Evolutionary conservation across 2,329 filamentous ascomycete species (phyloP), one percentile per base, ranked within the genome.

Genomic region (Tolypocladium nubicola): DNA sequence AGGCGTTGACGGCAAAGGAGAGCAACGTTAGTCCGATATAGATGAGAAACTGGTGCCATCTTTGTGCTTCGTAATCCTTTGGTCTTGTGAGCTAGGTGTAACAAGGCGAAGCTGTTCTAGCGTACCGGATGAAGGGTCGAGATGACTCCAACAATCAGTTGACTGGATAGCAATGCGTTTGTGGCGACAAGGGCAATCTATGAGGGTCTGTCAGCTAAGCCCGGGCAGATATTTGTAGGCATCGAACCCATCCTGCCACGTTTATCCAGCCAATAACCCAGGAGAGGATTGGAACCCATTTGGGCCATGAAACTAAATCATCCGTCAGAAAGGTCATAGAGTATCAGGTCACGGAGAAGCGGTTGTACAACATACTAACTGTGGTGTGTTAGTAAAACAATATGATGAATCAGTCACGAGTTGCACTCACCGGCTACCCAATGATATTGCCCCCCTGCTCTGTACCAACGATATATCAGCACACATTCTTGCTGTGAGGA

Each of bases 21-120:
- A 69, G 54, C 6, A 68, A 55, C 0, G 66, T 62, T 1, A 71
- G 64, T 2, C 60, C 68, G 6, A 70, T 61, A 35, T 71, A 71
- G 68, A 60, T 79, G 73, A 89, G 72, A 67, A 90, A 89, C 61
- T 88, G 84, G 62, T 90, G 86, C 84, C 85, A 89, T 30, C 80
- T 66, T 61, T 86, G 70, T 2, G 80, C 64, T 21, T 75, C 72
- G 63, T 85, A 89, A 49, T 65, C 72, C 8, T 65, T 16, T 8
- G 1, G 11, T 1, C 5, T 14, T 55, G 33, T 56, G 21, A 58
- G 56, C 47, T 8, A 37, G 3, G 30, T 30, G 39, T 11, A 39
- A 9, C 21, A 16, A 14, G 6, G 4, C 26, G 14, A 11, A 16
- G 19, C 1, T 16, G 39, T 9, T n/a, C 6, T 8, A 3, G 56